Conservation (phyloP, 805 yeast genomes). For the Lipomyces starkeyi region DNA sequence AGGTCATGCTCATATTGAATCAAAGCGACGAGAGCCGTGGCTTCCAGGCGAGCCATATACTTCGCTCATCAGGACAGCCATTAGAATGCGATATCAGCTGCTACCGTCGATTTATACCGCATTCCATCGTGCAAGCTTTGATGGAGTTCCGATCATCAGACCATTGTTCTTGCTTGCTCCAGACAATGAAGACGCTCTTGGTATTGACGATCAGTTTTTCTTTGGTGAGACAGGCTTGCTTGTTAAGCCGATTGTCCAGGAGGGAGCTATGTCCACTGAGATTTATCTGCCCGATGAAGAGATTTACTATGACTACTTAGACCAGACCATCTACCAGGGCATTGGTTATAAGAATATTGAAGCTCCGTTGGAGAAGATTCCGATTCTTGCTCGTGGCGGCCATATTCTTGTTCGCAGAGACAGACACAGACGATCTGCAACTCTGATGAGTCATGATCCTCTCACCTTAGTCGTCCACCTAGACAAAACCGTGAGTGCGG, state of each 20-base stretch:
- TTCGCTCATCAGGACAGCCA: constrained; percentile 68
- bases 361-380: constrained; percentile 65
- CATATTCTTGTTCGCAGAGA: constrained; percentile 69
- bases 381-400: constrained; percentile 81
- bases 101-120: constrained; percentile 82
- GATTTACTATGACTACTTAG: constrained; percentile 48
- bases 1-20: constrained; percentile 95
- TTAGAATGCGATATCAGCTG: constrained; percentile 73
- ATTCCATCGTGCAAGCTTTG: constrained; percentile 65
- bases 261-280: constrained; percentile 51
- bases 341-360: constrained; percentile 51
- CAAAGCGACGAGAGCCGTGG: constrained; percentile 93
- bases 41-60: constrained; percentile 77
- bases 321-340: constrained; percentile 44
- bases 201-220: constrained; percentile 82
- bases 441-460: constrained; percentile 78
- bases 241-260: constrained; percentile 78
- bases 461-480: constrained; percentile 73
- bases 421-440: constrained; percentile 79
- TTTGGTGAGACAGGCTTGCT: constrained; percentile 72
- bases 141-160: constrained; percentile 69
- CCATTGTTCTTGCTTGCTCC: constrained; percentile 42
- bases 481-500: constrained; percentile 36
- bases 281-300: constrained; percentile 58
- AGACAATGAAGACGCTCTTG: constrained; percentile 54